phyloP scores from a whole-genome alignment of 495 filamentous ascomycete genomes.

The Daldinia childiae region DNA sequence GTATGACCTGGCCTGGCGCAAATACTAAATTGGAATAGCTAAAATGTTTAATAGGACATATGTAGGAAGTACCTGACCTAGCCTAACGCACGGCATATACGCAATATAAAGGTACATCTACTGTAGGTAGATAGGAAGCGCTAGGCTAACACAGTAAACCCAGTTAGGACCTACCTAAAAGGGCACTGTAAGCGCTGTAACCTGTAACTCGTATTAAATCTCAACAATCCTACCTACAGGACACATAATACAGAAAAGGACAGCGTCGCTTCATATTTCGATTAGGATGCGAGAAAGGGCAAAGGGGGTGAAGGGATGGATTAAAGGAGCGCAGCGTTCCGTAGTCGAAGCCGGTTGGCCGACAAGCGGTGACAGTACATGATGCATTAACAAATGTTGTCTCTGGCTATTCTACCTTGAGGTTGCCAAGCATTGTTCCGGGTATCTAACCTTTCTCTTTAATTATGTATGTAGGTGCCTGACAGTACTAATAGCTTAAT shows the following conservation, averaged over 20 bases:
- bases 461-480: background rate
- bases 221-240: constrained; percentile 16
- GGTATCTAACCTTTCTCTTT: constrained; percentile 1
- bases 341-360: constrained; percentile 10
- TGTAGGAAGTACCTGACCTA: background rate
- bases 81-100: too few relatives aligned
- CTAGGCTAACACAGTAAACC: constrained; percentile 8
- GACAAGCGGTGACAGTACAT: constrained; percentile 15
- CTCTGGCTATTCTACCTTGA: background rate
- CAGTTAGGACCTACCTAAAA: constrained; percentile 37
- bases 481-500: background rate
- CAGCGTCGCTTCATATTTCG: constrained; percentile 1
- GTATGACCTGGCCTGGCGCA: constrained; percentile 23
- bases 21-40: constrained; percentile 34
- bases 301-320: constrained; percentile 9
- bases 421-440: background rate
- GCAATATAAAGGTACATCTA: background rate
- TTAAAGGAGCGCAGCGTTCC: constrained; percentile 12
- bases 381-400: constrained; percentile 1
- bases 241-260: constrained; percentile 27
- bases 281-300: constrained; percentile 11
- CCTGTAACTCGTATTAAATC: constrained; percentile 2
- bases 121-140: constrained; percentile 1
- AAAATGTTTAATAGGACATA: background rate
- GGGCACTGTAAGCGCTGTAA: constrained; percentile 26